These are phyloP conservation scores for Apophysomyces ossiformis DNA, from an alignment of 371 early-diverging fungal genomes.

Conservation along the genomic window DNA sequence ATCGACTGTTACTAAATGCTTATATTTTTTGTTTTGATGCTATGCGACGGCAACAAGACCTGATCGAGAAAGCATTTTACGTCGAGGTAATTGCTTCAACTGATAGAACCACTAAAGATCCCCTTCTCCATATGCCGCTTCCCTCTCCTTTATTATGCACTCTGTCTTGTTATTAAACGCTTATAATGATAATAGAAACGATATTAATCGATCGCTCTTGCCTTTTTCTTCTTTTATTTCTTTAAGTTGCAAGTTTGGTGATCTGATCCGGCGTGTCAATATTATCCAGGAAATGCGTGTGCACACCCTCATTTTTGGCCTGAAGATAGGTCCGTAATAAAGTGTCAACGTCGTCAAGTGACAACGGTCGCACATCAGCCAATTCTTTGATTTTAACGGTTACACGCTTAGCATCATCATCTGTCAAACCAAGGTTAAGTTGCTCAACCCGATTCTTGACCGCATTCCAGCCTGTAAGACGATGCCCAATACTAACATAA, in stretches of 20 bases:
- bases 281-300: constrained; percentile 18
- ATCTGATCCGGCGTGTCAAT: constrained; percentile 27
- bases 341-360: constrained; percentile 89
- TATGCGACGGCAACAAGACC: neutral
- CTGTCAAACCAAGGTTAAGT: constrained; percentile 80
- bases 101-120: no score
- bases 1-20: neutral
- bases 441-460: constrained; percentile 96
- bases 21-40: neutral
- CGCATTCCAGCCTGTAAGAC: constrained; percentile 98
- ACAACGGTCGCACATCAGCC: constrained; percentile 91
- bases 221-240: neutral
- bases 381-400: constrained; percentile 92
- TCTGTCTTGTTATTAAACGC: neutral
- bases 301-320: constrained; percentile 26
- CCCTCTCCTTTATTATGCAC: neutral
- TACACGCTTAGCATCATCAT: constrained; percentile 90
- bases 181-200: neutral
- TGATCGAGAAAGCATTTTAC: neutral
- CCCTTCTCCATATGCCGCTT: neutral
- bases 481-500: constrained; percentile 94
- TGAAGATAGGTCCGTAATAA: constrained; percentile 43
- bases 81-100: no score
- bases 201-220: neutral
- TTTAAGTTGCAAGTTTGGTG: neutral